Conservation (phyloP, 1,284 basidiomycete species). For the Coniferiporia sulphurascens region DNA sequence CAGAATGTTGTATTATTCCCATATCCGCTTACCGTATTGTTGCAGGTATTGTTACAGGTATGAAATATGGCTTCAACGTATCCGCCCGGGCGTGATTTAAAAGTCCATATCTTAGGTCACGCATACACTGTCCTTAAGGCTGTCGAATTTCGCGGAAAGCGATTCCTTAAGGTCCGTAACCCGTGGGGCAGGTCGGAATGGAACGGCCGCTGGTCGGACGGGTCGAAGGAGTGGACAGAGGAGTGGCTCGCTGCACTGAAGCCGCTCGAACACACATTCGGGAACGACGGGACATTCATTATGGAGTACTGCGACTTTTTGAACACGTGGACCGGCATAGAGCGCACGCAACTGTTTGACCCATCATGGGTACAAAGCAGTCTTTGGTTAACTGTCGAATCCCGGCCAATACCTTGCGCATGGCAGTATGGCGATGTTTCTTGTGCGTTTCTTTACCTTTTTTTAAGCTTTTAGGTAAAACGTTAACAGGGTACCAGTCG, state of each 20-base stretch:
- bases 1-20: conserved; percentile 18
- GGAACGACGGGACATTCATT: conserved; percentile 48
- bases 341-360: conserved; percentile 45
- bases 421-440: conserved; percentile 47
- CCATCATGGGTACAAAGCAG: conserved; percentile 44
- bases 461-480: conserved; percentile 26
- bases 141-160: conserved; percentile 42
- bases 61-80: background rate
- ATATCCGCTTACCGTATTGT: conserved; percentile 33
- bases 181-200: conserved; percentile 50
- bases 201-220: conserved; percentile 50
- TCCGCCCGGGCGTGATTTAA: background rate
- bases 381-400: conserved; percentile 40
- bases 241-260: conserved; percentile 41
- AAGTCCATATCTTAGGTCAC: conserved; percentile 26
- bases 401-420: conserved; percentile 33
- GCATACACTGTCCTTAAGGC: conserved; percentile 50
- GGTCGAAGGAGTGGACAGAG: conserved; percentile 46
- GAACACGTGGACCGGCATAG: conserved; percentile 39
- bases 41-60: conserved; percentile 23
- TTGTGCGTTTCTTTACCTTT: conserved; percentile 31
- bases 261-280: conserved; percentile 38
- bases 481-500: conserved; percentile 30
- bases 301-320: conserved; percentile 56
- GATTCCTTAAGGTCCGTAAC: conserved; percentile 49